Percentiles rank a stretch among this genome's conserved stretches.
Conservation (phyloP, 1,284 basidiomycete genomes). For the Fomitopsis betulina region DNA sequence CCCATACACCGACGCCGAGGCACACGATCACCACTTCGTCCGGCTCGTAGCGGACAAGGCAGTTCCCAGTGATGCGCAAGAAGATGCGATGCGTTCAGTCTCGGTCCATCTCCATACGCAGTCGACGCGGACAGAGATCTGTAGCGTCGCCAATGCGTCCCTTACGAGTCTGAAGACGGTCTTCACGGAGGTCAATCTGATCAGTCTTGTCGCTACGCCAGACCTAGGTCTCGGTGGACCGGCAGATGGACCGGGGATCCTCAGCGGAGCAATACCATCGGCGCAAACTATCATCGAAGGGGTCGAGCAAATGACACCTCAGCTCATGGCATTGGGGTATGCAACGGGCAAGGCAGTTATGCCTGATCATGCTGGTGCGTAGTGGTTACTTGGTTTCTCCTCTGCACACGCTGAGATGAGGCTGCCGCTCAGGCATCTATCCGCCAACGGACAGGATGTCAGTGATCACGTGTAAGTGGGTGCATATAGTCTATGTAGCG, state of each 20-base stretch:
- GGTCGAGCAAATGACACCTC: constrained; percentile 63
- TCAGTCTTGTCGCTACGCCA: constrained; percentile 50
- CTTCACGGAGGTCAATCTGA: constrained; percentile 52
- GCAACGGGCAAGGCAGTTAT: constrained; percentile 62
- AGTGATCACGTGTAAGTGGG: constrained; percentile 63
- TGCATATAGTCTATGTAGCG: neutral
- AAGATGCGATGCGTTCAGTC: neutral
- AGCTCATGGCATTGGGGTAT: constrained; percentile 72
- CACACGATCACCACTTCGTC: constrained; percentile 50
- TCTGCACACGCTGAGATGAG: neutral
- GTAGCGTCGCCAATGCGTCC: constrained; percentile 44
- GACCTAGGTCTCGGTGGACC: constrained; percentile 60
- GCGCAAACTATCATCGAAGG: constrained; percentile 66
- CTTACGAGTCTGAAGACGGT: constrained; percentile 44
- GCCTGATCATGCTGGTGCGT: constrained; percentile 62
- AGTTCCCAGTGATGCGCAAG: constrained; percentile 2
- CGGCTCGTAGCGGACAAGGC: constrained; percentile 20
- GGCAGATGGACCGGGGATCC: constrained; percentile 48
- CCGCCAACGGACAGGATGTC: constrained; percentile 76
- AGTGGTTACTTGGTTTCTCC: neutral
- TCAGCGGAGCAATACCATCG: constrained; percentile 71
- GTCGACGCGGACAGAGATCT: constrained; percentile 16
- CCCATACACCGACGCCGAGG: constrained; percentile 54
- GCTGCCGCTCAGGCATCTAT: constrained; percentile 42
- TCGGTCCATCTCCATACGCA: constrained; percentile 3